A percentile compares a stretch with the other conserved stretches of the same genome.
These are phyloP conservation scores for Aquilaria malaccensis DNA, from an alignment of 345 rosid genomes.

Conservation along the genomic window DNA sequence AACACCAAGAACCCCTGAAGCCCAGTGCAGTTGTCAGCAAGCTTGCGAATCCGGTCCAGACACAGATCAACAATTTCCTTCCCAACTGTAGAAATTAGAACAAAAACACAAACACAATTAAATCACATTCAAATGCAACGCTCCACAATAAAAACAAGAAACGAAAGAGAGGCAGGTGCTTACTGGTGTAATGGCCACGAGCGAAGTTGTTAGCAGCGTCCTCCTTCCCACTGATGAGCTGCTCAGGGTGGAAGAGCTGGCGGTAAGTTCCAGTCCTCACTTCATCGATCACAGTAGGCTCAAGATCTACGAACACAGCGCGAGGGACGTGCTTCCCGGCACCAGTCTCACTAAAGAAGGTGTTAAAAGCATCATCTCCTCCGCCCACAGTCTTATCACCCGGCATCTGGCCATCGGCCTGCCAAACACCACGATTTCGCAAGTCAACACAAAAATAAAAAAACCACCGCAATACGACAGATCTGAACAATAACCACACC, in stretches of 20 bases:
- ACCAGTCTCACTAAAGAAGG: constrained; percentile 54
- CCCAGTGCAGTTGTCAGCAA: constrained; percentile 58
- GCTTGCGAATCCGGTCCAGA: constrained; percentile 49
- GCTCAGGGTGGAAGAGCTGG: constrained; percentile 52
- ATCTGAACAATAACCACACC: constrained; percentile 1
- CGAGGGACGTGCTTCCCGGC: constrained; percentile 55
- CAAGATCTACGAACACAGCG: constrained; percentile 46
- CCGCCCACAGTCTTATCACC: constrained; percentile 34
- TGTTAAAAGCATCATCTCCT: constrained; percentile 56
- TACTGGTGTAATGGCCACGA: constrained; percentile 52
- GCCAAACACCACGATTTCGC: not conserved
- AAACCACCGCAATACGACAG: not conserved
- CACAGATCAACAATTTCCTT: constrained; percentile 58
- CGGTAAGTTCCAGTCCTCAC: constrained; percentile 46
- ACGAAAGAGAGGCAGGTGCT: not conserved
- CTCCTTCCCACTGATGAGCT: constrained; percentile 52
- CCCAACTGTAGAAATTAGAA: constrained; percentile 22
- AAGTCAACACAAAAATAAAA: not conserved
- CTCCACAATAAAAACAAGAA: not conserved
- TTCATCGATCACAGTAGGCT: constrained; percentile 58
- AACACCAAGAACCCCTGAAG: constrained; percentile 56
- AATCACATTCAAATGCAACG: not conserved
- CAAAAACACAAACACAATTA: too few relatives aligned
- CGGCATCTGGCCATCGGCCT: constrained; percentile 58
- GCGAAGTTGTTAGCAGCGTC: constrained; percentile 60